A percentile compares a stretch with the other conserved stretches of the same genome.
phyloP scores from a whole-genome alignment of 169 alveolate species.

The Eimeria tenella region DNA sequence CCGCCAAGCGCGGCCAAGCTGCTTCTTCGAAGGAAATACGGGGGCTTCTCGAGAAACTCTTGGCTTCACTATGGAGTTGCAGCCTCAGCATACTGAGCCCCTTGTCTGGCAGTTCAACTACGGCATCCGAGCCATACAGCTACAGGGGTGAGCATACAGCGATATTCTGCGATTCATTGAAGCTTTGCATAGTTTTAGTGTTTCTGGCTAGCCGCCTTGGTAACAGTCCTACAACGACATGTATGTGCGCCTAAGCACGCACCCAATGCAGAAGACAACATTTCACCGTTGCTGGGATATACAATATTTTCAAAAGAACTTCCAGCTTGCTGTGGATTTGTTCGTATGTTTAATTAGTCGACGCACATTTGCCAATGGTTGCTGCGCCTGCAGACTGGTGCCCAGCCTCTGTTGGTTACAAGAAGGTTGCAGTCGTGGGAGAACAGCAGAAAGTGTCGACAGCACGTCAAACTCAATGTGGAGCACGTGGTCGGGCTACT shows the following conservation, averaged over 20 bases:
- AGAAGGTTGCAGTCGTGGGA: conserved; percentile 13
- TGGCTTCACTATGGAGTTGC: conserved; percentile 38
- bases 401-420: conserved; percentile 67
- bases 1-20: conserved; percentile 42
- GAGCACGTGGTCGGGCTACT: conserved; percentile 71
- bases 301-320: too few species aligned
- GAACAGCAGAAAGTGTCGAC: neutral
- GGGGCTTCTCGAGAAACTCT: neutral
- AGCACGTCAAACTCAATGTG: neutral
- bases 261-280: too few species aligned
- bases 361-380: neutral
- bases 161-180: too few species aligned
- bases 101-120: conserved; percentile 48
- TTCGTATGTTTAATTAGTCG: too few species aligned
- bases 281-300: too few species aligned
- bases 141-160: conserved; percentile 34
- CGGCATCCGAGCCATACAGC: conserved; percentile 57
- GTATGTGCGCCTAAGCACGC: too few species aligned
- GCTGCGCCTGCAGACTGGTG: conserved; percentile 3
- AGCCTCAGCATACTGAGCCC: conserved; percentile 40
- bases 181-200: too few species aligned
- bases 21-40: neutral
- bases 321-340: too few species aligned
- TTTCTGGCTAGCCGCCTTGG: too few species aligned
- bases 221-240: too few species aligned